phyloP scores from a whole-genome alignment of 306 rosid species.

The Herpetospermum pedunculosum region DNA sequence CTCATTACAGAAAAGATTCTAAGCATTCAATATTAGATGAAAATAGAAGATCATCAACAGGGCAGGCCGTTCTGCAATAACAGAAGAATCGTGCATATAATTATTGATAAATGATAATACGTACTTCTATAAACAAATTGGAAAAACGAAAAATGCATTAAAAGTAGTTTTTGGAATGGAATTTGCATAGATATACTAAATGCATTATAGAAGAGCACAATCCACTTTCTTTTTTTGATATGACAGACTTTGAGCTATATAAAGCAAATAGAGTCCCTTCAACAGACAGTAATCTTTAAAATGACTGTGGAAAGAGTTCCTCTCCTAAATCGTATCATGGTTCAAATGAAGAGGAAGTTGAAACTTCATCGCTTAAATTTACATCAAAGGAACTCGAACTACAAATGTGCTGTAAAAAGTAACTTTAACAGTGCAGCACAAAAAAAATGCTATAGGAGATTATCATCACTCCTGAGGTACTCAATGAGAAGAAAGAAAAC shows the following conservation, averaged over 20 bases:
- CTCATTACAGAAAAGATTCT: slow-evolving; percentile 14
- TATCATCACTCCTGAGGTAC: not conserved
- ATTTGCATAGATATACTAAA: not conserved
- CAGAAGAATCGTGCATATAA: not conserved
- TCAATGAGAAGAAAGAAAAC: not conserved
- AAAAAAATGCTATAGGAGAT: not conserved
- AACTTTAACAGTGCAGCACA: not conserved
- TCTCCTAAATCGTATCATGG: not conserved
- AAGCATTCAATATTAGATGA: slow-evolving; percentile 11
- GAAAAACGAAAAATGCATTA: no score
- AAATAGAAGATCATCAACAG: slow-evolving; percentile 20
- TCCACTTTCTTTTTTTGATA: not conserved
- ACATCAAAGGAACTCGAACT: not conserved
- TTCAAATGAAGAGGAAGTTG: not conserved
- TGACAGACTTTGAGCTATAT: not conserved
- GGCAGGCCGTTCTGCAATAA: slow-evolving; percentile 2
- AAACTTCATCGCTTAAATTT: no score
- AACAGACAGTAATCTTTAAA: not conserved
- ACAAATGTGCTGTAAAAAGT: not conserved
- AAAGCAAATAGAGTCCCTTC: not conserved
- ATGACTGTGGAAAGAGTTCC: not conserved
- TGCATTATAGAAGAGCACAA: not conserved
- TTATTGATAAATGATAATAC: not conserved
- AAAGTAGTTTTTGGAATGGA: not conserved
- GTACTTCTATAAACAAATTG: not conserved